A percentile compares a stretch with the other conserved stretches of the same genome.
Conservation (phyloP, 2,329 filamentous ascomycete genomes). For the Penicillium sp. region DNA sequence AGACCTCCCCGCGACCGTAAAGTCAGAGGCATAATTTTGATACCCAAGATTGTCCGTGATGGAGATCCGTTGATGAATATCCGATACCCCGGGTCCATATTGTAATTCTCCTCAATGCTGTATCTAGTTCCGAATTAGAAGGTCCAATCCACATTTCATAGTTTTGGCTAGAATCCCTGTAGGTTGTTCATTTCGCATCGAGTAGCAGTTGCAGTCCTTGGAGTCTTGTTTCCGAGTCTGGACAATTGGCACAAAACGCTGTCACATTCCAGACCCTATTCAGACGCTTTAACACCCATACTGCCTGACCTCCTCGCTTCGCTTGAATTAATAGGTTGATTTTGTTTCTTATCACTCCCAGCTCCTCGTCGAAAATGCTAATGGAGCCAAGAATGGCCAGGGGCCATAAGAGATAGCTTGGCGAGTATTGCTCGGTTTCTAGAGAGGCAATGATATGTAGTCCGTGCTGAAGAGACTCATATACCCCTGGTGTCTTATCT, state of each 20-base stretch:
- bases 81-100: too few relatives aligned
- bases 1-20: neutral
- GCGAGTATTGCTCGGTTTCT: neutral
- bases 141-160: too few relatives aligned
- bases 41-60: neutral
- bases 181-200: neutral
- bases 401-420: conserved; percentile 14
- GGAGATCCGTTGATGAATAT: neutral
- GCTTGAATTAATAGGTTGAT: conserved; percentile 49
- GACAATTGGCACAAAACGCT: too few relatives aligned
- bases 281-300: conserved; percentile 6
- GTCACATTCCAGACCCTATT: neutral
- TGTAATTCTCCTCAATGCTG: too few relatives aligned
- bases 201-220: neutral
- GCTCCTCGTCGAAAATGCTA: neutral
- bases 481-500: neutral
- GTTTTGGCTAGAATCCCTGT: too few relatives aligned
- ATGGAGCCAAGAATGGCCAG: conserved; percentile 11
- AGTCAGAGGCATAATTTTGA: neutral
- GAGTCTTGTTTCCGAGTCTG: neutral
- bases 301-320: conserved; percentile 12
- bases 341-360: conserved; percentile 2
- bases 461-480: neutral
- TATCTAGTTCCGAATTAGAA: too few relatives aligned
- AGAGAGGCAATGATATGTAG: neutral